Base-by-base conservation (phyloP, 169 alveolate species). In the Cryptosporidium sp. region DNA sequence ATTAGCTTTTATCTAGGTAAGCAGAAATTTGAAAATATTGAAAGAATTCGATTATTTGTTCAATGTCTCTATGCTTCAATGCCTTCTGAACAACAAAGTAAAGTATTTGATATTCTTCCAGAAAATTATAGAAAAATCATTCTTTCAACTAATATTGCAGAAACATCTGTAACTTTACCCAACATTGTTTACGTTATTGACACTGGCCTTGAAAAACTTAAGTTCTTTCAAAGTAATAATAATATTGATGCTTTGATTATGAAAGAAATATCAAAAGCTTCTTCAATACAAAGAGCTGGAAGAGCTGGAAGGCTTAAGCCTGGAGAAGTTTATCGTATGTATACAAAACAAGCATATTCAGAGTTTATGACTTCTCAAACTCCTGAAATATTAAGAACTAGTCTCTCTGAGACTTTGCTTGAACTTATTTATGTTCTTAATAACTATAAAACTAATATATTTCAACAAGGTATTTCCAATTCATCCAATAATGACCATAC, bases 121-220 rank as follows among this genome's bases (percentile, higher is more conserved):
- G 85, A 87, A 4, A 89, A 75, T 42, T 70, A 92, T 16, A 12
- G 93, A 39, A 85, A 84, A 48, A 91, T 92, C 29, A 97, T 97
- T 45, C 93, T 96, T 68, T 94, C 98, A 26, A 98, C 99, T 4
- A 97, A 97, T 85, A 96, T 98, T 60, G 99, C 99, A 10, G 99
- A 98, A 94, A 98, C 99, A n/a, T 96, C 99, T 7, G 94, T 98
- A n/a, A 98, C 99, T 2, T 96, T 98, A 21, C 98, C 98, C 21
- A 97, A 97, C 39, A 96, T 98, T 35, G 92, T 93, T 70, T 96
- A 94, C 87, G 98, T 98, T 35, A 94, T 98, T 29, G 99, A 98
- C 92, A 93, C 96, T 44, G 99, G 99, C 3, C 93, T 95, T 26
- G 98, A 87, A 69, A 96, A 97, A 91, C 93, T 94, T 91, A 94